Base-by-base conservation (phyloP, 2,329 filamentous ascomycete species). In the Harringtonia aguacate region DNA sequence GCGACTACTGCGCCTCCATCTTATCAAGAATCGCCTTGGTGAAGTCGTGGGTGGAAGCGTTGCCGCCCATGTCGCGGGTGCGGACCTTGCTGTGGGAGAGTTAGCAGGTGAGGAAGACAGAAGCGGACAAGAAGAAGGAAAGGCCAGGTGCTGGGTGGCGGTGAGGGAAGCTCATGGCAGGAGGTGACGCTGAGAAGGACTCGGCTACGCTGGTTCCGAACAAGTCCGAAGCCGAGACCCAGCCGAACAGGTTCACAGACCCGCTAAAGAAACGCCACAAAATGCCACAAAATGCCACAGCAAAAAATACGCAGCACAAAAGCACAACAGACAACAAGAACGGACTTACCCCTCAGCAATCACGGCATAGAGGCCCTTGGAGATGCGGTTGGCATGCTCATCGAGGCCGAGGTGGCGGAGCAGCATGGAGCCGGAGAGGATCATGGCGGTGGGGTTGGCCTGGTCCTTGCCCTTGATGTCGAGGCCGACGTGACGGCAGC, bases 381-480 rank as follows among this genome's bases (percentile, higher is more conserved):
- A 94, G 69, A 97, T 95, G 63, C 92, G 83, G 79, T 95, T 95
- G 60, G 92, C 92, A 66, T 98, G 92, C 66, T 97, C 88, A 62
- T 98, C 90, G 41, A 98, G 84, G 56, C 92, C 92, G 54, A 98
- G 78, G 72, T 98, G 92, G 62, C 92, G 84, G 64, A 98, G 78
- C 58, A 98, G 83, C 92, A 98, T 98, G 63, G 87, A 86, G 53
- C 88, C 88, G 48, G 87, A 95, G 52, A 98, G 84, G 55, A 98
- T 79, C 73, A 98, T 75, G 53, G 92, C 92, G 45, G 88, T 95
- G 43, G 92, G 92, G 78, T 98, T 98, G 54, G 92, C 92, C 74
- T 97, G 88, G 69, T 95, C 89, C 77, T 95, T 95, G 74, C 92
- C 92, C 81, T 97, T 89, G 73, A 98, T 98, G 66, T 98, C 92